These are phyloP conservation scores for Boletellus ananiceps DNA, from an alignment of 768 basidiomycete genomes.

Conservation along the genomic window DNA sequence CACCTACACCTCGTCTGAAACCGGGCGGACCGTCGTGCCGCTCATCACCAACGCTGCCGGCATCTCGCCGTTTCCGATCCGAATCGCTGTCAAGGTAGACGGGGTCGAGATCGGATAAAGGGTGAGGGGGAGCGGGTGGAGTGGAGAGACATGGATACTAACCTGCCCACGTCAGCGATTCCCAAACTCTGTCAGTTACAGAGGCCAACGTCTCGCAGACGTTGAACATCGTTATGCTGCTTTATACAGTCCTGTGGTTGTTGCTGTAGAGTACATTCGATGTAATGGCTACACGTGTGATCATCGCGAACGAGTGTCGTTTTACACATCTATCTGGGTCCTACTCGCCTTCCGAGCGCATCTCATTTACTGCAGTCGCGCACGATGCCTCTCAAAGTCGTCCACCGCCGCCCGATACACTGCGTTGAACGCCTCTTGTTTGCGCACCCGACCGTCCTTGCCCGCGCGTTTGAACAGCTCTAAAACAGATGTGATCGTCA, in stretches of 20 bases:
- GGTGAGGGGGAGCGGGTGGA: no score
- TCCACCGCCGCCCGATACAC: slow-evolving; percentile 24
- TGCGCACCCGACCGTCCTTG: slow-evolving; percentile 42
- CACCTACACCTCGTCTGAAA: slow-evolving; percentile 72
- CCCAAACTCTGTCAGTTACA: no score
- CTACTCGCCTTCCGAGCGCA: background rate
- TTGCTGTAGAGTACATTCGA: no score
- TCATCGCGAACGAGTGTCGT: no score
- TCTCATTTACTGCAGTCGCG: slow-evolving; percentile 14
- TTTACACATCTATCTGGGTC: no score
- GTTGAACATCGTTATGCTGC: no score
- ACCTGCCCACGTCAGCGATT: no score
- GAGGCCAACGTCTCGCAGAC: no score
- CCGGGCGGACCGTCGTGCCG: slow-evolving; percentile 69
- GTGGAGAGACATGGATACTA: no score
- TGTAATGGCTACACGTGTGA: no score
- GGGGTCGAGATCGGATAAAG: slow-evolving; percentile 53
- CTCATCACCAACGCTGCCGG: slow-evolving; percentile 71
- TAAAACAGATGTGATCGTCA: slow-evolving; percentile 16
- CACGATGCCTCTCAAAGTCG: slow-evolving; percentile 13
- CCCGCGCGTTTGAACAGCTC: slow-evolving; percentile 58
- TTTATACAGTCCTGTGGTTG: no score
- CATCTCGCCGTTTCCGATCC: slow-evolving; percentile 79
- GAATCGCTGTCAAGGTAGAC: slow-evolving; percentile 62
- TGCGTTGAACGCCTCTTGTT: slow-evolving; percentile 45